Evolutionary conservation across 257 asterid species (phyloP), one percentile per base, ranked within the genome.

Genomic region (Schizonepeta tenuifolia): DNA sequence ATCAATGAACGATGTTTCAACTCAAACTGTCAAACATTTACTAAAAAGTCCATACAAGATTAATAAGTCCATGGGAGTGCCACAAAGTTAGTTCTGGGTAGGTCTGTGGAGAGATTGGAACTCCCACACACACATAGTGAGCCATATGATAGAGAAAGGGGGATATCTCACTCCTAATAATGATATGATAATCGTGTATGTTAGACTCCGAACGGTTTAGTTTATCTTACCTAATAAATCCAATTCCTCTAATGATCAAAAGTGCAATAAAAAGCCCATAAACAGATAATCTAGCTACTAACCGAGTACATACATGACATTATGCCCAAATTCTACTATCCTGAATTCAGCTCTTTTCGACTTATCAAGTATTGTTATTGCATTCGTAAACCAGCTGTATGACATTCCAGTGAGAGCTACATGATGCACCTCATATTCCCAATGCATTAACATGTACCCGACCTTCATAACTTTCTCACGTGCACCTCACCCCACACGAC

Each of bases 161-260:
- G 24, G 33, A 28, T 14, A 66, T 26, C 14, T 33, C 38, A 56
- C 31, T 56, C 38, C 58, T 22, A 10, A 28, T 6, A 6, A 72
- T 38, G 3, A 51, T 8, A 63, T 10, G 10, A 64, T 21, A 24
- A 51, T n/a, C 55, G 51, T n/a, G 28, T 50, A 20, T 12, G 12
- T 72, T 33, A 4, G 21, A 15, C 8, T 24, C 62, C 9, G 6
- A 57, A 12, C n/a, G 0, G 17, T 5, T 57, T 13, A 57, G 20
- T 26, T 57, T 12, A 6, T 24, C 59, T 51, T 33, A 13, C 67
- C 67, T 22, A 2, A 59, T 22, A 59, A 51, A 46, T 53, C 44
- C 74, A 72, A 61, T 72, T 15, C 76, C 14, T 43, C 41, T 5
- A 72, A 51, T 15, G 57, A 50, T 41, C 65, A 36, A n/a, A 65